Percentiles rank a stretch among this genome's conserved stretches.
These are phyloP conservation scores for Umbelopsis ramanniana DNA, from an alignment of 192 early-diverging fungal species.

Conservation along the genomic window DNA sequence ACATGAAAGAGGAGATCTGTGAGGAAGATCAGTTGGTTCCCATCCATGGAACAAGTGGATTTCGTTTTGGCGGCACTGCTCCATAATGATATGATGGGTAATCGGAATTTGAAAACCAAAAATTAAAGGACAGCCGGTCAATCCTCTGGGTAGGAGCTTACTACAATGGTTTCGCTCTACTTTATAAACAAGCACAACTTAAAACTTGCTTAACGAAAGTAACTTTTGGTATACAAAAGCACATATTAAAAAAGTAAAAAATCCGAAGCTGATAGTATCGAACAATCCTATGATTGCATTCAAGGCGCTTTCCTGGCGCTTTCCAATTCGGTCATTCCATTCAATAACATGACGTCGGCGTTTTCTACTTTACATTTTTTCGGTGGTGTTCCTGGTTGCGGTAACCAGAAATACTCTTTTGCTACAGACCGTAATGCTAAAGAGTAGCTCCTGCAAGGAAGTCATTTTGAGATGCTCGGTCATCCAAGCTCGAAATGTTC, in stretches of 20 bases:
- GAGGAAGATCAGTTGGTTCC: background rate
- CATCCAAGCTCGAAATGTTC: slow-evolving; percentile 5
- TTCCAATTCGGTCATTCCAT: background rate
- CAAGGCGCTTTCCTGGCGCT: background rate
- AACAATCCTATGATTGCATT: no score
- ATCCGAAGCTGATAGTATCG: no score
- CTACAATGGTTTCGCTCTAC: no score
- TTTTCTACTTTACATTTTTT: background rate
- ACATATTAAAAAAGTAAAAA: no score
- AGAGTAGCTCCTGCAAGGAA: background rate
- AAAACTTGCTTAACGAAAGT: no score
- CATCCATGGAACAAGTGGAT: slow-evolving; percentile 20
- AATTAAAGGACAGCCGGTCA: background rate
- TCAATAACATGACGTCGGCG: slow-evolving; percentile 7
- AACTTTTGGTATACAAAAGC: no score
- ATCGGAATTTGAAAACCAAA: background rate
- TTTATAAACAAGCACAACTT: no score
- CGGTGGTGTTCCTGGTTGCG: background rate
- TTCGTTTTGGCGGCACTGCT: background rate
- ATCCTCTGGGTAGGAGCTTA: background rate
- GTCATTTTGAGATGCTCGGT: slow-evolving; percentile 14
- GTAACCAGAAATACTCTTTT: background rate
- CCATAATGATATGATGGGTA: background rate
- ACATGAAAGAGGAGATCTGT: background rate
- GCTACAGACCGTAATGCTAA: background rate